phyloP scores from a whole-genome alignment of 345 rosid species.

The Eucalyptus curtisii region DNA sequence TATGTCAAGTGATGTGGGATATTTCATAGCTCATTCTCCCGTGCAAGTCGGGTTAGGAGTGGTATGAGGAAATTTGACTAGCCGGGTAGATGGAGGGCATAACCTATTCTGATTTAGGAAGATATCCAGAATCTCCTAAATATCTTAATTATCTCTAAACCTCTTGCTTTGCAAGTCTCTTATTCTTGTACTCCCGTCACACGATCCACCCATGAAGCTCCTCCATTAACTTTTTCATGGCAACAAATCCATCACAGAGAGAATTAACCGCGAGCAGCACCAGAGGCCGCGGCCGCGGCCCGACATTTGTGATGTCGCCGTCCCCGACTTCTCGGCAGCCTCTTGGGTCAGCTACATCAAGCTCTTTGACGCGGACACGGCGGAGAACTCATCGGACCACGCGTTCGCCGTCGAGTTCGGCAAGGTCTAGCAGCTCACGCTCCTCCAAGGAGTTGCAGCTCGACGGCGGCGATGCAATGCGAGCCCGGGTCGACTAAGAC shows the following conservation, averaged over 20 bases:
- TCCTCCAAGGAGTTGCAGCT: neutral
- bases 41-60: neutral
- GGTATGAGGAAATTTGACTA: too few relatives aligned
- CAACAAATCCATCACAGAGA: neutral
- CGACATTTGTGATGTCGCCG: neutral
- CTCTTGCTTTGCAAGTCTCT: neutral
- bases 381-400: neutral
- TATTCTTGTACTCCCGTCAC: neutral
- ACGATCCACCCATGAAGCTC: neutral
- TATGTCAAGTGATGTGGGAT: neutral
- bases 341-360: neutral
- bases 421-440: neutral
- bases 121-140: neutral
- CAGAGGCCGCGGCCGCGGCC: neutral
- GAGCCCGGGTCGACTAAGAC: neutral
- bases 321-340: neutral
- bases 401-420: neutral
- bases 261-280: neutral
- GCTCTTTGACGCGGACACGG: neutral
- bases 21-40: neutral
- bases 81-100: neutral
- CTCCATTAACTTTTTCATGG: neutral
- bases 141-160: fast-evolving
- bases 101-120: neutral
- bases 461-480: neutral